phyloP scores from a whole-genome alignment of 192 early-diverging fungal genomes.

The Coemansia sp. region DNA sequence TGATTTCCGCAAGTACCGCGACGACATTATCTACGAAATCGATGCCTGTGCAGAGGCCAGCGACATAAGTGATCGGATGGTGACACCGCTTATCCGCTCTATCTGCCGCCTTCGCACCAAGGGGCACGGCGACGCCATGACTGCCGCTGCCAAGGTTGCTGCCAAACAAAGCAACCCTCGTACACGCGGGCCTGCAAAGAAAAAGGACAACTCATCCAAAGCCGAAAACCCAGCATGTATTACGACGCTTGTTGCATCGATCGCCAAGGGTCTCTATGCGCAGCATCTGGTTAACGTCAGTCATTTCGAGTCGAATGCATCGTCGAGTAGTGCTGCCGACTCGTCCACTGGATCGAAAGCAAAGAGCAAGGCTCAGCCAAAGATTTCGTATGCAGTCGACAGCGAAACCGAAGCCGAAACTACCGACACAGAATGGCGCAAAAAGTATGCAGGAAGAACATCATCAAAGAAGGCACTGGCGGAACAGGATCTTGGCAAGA shows the following conservation, averaged over 20 bases:
- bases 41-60: conserved; percentile 25
- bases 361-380: not conserved
- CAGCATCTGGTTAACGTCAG: conserved; percentile 39
- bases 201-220: conserved; percentile 10
- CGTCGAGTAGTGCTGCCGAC: not conserved
- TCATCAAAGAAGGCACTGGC: conserved; percentile 2
- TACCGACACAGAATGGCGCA: conserved; percentile 15
- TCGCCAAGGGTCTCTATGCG: conserved; percentile 47
- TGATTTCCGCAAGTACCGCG: conserved; percentile 29
- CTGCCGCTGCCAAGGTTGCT: not conserved
- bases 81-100: conserved; percentile 23
- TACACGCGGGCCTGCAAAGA: not conserved
- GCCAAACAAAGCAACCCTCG: not conserved
- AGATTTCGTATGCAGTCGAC: too few species aligned
- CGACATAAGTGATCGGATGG: conserved; percentile 16
- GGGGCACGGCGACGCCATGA: not conserved
- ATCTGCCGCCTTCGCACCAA: conserved; percentile 13
- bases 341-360: not conserved
- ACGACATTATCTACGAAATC: conserved; percentile 37
- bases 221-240: conserved; percentile 45
- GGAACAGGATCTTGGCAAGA: conserved; percentile 25
- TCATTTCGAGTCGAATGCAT: conserved; percentile 4
- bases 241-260: conserved; percentile 40
- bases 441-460: conserved; percentile 22
- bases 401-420: not conserved